Percentiles rank a stretch among this genome's conserved stretches.
Conservation (phyloP, 768 basidiomycete genomes). For the Phanerochaete carnosa region DNA sequence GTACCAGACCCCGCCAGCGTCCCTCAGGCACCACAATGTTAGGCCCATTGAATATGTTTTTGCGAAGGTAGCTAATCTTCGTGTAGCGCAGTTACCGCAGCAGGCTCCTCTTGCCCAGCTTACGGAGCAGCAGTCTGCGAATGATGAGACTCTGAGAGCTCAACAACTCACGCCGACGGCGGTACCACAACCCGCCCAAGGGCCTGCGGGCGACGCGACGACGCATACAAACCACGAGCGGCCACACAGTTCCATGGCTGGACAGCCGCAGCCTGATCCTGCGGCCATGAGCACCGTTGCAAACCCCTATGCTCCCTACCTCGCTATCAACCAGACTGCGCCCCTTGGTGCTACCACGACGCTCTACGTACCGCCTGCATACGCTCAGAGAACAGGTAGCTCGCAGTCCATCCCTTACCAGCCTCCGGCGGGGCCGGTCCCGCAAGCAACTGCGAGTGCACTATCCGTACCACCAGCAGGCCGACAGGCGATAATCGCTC, state of each 20-base stretch:
- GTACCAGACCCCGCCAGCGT: not conserved
- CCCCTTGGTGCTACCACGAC: not conserved
- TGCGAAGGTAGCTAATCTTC: not conserved
- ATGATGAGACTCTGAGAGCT: not conserved
- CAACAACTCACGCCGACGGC: not conserved
- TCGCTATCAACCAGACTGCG: not conserved
- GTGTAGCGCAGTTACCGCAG: not conserved
- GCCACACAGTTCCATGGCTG: too few relatives aligned
- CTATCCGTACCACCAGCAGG: not conserved
- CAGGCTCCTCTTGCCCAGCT: not conserved
- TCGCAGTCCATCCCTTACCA: too few relatives aligned
- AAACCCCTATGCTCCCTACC: not conserved
- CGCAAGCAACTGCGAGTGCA: too few relatives aligned
- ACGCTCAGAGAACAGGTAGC: too few relatives aligned
- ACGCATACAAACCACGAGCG: too few relatives aligned
- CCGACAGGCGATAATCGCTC: not conserved
- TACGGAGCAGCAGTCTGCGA: too few relatives aligned
- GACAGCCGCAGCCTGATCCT: too few relatives aligned
- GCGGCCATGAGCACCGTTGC: not conserved
- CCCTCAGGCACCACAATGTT: not conserved
- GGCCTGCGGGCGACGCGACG: too few relatives aligned
- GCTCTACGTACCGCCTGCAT: not conserved
- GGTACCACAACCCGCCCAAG: not conserved
- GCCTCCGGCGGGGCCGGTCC: too few relatives aligned
- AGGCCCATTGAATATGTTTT: not conserved